Evolutionary conservation across 768 basidiomycete species (phyloP), one percentile per base, ranked within the genome.

Genomic region (Lactifluus pinguis): DNA sequence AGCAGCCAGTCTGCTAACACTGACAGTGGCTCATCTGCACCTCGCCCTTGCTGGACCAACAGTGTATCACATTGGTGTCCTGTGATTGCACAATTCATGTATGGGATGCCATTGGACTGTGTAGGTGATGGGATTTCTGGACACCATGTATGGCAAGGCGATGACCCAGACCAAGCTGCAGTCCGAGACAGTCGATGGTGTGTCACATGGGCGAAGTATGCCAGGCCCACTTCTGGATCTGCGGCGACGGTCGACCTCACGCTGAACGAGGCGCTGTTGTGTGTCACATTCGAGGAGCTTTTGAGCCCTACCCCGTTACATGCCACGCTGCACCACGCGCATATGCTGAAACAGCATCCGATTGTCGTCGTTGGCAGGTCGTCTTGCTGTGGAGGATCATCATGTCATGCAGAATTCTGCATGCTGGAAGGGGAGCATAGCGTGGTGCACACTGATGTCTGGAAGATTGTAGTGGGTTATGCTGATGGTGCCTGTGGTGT

Each of bases 381-480:
- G 86, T n/a, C 71, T 89, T 36, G 86, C 87, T 3, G 81, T 83
- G 30, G 86, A 88, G 73, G 80, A 84, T 59, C 91, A 92, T 68
- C 71, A 76, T 6, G 72, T n/a, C n/a, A n/a, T n/a, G n/a, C 67
- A n/a, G 94, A 97, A 74, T 71, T 94, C 59, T 82, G 82, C 64
- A 74, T 76, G 45, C 64, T 92, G 21, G 75, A 85, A 70, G 77
- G 80, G 17, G 79, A 83, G 64, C 77, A 85, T 65, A 81, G 79
- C 4, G 66, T 68, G 32, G 76, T 86, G 5, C 79, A 80, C 0
- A 68, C 76, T 4, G 89, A 89, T 68, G 82, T 93, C 60, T 77
- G 79, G 70, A 87, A 88, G 75, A 92, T 92, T 25, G 77, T 95
- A 29, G 95, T 94, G 3, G 90, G n/a, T n/a, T n/a, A n/a, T n/a